Evolutionary conservation across 2,329 filamentous ascomycete genomes (phyloP).

Genomic region (Diaporthe destruens): DNA sequence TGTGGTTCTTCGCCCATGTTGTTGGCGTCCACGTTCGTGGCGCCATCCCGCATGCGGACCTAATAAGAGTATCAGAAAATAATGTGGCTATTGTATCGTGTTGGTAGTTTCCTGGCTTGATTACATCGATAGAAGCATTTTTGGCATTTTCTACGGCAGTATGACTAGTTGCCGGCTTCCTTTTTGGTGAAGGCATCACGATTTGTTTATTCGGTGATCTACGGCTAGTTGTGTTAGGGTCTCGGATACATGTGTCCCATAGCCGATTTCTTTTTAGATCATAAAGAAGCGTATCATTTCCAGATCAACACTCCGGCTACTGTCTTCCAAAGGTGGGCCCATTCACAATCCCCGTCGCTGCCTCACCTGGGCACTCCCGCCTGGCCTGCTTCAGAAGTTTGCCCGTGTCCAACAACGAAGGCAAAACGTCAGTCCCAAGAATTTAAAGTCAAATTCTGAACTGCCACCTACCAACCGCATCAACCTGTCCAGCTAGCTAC

Average conservation of each 20-base stretch:
- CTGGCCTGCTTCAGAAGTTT: no score
- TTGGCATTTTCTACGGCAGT: neutral
- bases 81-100: neutral
- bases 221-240: neutral
- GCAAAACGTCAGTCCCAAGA: no score
- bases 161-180: conserved; percentile 3
- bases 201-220: neutral
- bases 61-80: neutral
- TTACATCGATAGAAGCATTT: conserved; percentile 1
- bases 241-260: neutral
- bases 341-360: neutral
- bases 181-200: neutral
- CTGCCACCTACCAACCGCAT: no score
- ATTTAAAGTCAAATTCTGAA: no score
- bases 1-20: conserved; percentile 14
- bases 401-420: neutral
- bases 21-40: conserved; percentile 13
- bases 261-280: neutral
- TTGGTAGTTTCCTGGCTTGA: neutral
- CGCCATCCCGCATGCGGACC: conserved; percentile 14
- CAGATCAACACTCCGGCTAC: neutral
- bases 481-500: no score
- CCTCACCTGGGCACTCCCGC: neutral
- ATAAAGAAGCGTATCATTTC: neutral
- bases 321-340: neutral